Percentiles rank a stretch among this genome's conserved stretches.
Evolutionary conservation across 192 early-diverging fungal genomes (phyloP).

Genomic region (Dissophora globulifera): DNA sequence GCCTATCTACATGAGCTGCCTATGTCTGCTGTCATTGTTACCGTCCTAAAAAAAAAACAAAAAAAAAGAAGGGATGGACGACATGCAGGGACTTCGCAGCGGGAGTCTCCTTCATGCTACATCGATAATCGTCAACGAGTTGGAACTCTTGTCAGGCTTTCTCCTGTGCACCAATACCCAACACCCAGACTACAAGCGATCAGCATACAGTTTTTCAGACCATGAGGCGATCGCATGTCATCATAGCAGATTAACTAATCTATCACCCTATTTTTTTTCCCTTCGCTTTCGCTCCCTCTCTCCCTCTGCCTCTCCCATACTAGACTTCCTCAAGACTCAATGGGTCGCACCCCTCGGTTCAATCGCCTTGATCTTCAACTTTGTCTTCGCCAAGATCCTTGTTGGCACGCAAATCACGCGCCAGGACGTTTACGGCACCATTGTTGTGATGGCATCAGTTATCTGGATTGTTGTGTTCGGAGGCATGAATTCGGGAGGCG

Average conservation of each 20-base stretch:
- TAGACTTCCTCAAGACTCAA: constrained; percentile 72
- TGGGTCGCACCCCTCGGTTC: constrained; percentile 70
- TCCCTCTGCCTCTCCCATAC: background rate
- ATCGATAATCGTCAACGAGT: no score
- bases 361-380: constrained; percentile 69
- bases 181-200: no score
- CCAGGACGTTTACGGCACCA: constrained; percentile 63
- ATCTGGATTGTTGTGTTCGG: constrained; percentile 70
- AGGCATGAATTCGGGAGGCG: constrained; percentile 59
- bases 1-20: background rate
- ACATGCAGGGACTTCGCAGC: no score
- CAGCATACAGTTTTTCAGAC: no score
- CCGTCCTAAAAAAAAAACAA: no score
- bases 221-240: no score
- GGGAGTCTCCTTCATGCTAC: no score
- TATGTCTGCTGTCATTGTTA: background rate
- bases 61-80: no score
- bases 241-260: background rate
- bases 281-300: no score
- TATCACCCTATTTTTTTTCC: no score
- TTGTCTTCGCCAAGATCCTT: constrained; percentile 68
- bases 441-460: constrained; percentile 64
- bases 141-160: no score
- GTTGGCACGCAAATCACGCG: constrained; percentile 64
- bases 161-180: no score